phyloP scores from a whole-genome alignment of 371 early-diverging fungal species.

The Actinomortierella ambigua region DNA sequence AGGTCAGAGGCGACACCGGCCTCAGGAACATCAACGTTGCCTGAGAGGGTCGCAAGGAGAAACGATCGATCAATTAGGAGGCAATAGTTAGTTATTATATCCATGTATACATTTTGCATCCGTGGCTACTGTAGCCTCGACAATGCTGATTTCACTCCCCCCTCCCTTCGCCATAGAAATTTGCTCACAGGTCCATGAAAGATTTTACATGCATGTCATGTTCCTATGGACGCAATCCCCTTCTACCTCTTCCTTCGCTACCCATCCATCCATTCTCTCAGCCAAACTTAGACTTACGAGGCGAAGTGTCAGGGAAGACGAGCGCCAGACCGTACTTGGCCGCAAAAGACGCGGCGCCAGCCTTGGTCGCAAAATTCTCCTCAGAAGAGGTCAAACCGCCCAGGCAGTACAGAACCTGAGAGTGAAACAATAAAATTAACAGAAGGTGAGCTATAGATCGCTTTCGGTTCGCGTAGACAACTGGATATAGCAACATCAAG shows the following conservation, averaged over 20 bases:
- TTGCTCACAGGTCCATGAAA: too few relatives aligned
- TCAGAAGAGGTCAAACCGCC: constrained; percentile 82
- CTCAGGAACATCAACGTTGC: constrained; percentile 19
- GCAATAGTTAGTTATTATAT: too few relatives aligned
- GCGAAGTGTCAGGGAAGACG: constrained; percentile 89
- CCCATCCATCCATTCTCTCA: constrained; percentile 1
- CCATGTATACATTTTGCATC: too few relatives aligned
- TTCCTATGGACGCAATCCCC: too few relatives aligned
- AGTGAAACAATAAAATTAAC: not conserved
- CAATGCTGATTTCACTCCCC: too few relatives aligned
- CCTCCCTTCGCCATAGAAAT: too few relatives aligned
- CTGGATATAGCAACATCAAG: too few relatives aligned
- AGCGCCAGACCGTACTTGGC: constrained; percentile 73
- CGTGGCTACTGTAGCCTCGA: too few relatives aligned
- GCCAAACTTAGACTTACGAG: constrained; percentile 55
- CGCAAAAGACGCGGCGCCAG: constrained; percentile 75
- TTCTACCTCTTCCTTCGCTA: too few relatives aligned
- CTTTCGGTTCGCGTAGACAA: not conserved
- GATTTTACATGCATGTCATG: too few relatives aligned
- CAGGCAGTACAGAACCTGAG: constrained; percentile 61
- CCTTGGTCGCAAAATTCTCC: constrained; percentile 88
- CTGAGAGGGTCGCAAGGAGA: too few relatives aligned
- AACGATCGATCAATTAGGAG: too few relatives aligned
- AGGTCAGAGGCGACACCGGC: constrained; percentile 14
- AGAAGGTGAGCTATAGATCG: not conserved